Conservation (phyloP, 495 filamentous ascomycete species). For the Tuber brumale region DNA sequence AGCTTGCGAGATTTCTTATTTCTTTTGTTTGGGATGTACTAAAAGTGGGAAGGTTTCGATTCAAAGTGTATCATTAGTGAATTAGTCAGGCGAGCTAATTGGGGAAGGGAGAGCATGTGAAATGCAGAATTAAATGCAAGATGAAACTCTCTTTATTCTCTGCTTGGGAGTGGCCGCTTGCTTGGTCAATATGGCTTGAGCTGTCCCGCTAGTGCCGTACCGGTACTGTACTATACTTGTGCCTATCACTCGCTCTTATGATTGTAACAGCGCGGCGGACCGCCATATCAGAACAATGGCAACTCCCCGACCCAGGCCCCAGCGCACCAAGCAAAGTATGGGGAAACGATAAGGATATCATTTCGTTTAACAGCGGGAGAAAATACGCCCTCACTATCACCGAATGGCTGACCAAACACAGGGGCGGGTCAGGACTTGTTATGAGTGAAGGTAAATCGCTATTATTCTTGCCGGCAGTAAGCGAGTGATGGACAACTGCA, state of each 20-base stretch:
- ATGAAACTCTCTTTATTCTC: neutral
- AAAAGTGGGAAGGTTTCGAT: neutral
- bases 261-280: neutral
- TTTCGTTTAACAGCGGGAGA: too few relatives aligned
- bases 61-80: neutral
- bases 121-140: neutral
- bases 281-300: neutral
- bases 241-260: neutral
- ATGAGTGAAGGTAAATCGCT: too few relatives aligned
- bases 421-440: too few relatives aligned
- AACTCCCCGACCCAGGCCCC: neutral
- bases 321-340: too few relatives aligned
- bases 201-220: neutral
- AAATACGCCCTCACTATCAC: too few relatives aligned
- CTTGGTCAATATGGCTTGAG: neutral
- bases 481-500: too few relatives aligned
- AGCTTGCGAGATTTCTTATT: neutral
- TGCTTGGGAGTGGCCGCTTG: neutral
- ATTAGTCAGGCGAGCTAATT: neutral
- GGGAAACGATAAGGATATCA: too few relatives aligned
- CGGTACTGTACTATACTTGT: neutral
- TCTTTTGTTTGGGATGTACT: slow-evolving; percentile 2
- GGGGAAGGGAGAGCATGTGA: neutral
- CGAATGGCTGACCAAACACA: too few relatives aligned
- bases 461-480: too few relatives aligned